phyloP scores from a whole-genome alignment of 768 basidiomycete genomes.

The Agaricus sinodeliciosus region DNA sequence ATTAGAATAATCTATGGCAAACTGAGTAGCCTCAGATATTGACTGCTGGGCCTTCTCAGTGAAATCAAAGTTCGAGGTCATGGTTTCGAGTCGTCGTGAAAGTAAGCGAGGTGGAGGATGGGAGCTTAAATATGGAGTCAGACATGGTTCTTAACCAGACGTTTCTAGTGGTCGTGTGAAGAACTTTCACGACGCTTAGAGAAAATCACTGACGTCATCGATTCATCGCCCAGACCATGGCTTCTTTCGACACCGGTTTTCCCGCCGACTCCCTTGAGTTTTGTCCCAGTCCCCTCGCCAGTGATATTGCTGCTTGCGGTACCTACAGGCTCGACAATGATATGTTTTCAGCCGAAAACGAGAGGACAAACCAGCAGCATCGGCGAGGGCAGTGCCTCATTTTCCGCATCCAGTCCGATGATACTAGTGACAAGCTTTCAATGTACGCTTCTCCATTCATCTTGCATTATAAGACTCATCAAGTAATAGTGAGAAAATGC shows the following conservation, averaged over 20 bases:
- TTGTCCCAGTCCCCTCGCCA: conserved; percentile 59
- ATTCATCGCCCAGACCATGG: conserved; percentile 6
- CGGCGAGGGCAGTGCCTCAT: conserved; percentile 72
- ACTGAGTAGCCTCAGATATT: conserved; percentile 64
- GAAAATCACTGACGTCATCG: conserved; percentile 7
- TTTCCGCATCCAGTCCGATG: conserved; percentile 36
- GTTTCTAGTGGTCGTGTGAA: background rate
- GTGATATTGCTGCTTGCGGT: conserved; percentile 76
- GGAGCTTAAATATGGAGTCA: background rate
- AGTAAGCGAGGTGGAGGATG: background rate
- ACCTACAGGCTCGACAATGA: conserved; percentile 75
- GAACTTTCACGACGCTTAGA: background rate
- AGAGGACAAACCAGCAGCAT: conserved; percentile 15
- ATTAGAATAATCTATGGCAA: conserved; percentile 80
- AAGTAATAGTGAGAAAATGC: conserved; percentile 44
- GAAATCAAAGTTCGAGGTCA: conserved; percentile 64
- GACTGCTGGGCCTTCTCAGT: conserved; percentile 79
- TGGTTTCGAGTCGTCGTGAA: conserved; percentile 17
- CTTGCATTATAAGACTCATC: background rate
- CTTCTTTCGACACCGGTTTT: conserved; percentile 54
- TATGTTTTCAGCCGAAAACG: conserved; percentile 9
- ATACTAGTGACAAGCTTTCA: conserved; percentile 16
- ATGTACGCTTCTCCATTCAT: conserved; percentile 26
- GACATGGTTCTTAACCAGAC: conserved; percentile 1
- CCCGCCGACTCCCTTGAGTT: conserved; percentile 92